These are phyloP conservation scores for Graphilbum sp. DNA, from an alignment of 2,329 filamentous ascomycete species.

Conservation along the genomic window DNA sequence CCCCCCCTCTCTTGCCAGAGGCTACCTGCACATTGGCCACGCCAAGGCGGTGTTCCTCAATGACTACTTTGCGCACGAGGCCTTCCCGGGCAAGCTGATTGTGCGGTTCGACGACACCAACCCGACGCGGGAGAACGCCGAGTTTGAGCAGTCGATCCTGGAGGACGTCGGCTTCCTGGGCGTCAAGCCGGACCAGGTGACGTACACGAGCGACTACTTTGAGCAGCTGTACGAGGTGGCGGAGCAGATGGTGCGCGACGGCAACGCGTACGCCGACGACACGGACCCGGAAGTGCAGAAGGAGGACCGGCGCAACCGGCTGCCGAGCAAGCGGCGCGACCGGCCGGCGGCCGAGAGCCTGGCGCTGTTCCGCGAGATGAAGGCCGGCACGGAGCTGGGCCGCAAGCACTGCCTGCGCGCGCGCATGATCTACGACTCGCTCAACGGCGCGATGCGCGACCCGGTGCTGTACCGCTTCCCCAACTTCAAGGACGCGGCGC, in stretches of 20 bases:
- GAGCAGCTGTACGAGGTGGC: conserved; percentile 78
- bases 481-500: not conserved
- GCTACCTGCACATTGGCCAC: conserved; percentile 90
- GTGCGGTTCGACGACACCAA: conserved; percentile 96
- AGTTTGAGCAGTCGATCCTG: conserved; percentile 86
- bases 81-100: conserved; percentile 74
- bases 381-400: conserved; percentile 54
- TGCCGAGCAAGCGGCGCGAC: conserved; percentile 67
- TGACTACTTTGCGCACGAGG: conserved; percentile 87
- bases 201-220: conserved; percentile 93
- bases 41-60: conserved; percentile 60
- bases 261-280: conserved; percentile 86
- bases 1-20: conserved; percentile 21
- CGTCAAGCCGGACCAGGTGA: conserved; percentile 71
- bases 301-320: conserved; percentile 66
- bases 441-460: conserved; percentile 91
- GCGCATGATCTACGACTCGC: conserved; percentile 80
- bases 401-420: conserved; percentile 81
- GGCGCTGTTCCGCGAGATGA: conserved; percentile 85
- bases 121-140: conserved; percentile 90
- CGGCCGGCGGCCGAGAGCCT: conserved; percentile 69
- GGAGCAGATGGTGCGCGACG: conserved; percentile 68
- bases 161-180: conserved; percentile 86
- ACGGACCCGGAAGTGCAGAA: conserved; percentile 83
- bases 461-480: conserved; percentile 81